Base-by-base conservation (phyloP, 495 filamentous ascomycete species). In the Lasiosphaeris hirsuta region DNA sequence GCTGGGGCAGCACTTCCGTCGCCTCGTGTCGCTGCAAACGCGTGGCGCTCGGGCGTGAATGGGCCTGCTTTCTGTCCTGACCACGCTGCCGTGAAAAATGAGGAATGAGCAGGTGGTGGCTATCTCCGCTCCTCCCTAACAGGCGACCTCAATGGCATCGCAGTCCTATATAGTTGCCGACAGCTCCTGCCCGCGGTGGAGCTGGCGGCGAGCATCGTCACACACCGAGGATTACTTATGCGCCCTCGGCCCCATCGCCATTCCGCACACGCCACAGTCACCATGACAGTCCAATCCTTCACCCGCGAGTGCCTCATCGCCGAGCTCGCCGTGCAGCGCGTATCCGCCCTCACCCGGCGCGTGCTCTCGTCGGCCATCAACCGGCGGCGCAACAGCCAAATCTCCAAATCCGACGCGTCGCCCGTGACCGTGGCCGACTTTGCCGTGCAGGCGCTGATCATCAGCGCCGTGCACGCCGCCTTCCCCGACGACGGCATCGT, bases 371-470 rank as follows among this genome's bases (percentile, higher is more conserved):
- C 59, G 11, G 44, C 52, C 23, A 19, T 46, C 53, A 39, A 34
- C 60, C n/a, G 50, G 15, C 58, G 51, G 19, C 55, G 49, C 18
- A 59, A 59, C 57, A 37, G 40, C 49, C 44, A 59, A 35, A 64
- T 81, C n/a, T 71, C 77, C 62, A 84, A 84, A 54, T 66, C 64
- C 47, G 81, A 84, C 61, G 62, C 63, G 2, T 78, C 76, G 3
- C 81, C 81, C 4, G 81, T 84, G 5, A 84, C 81, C 3, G 75
- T 80, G 17, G 80, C 78, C 62, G 81, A 84, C 59, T 83, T 82
- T 57, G 81, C 75, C 51, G 75, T 78, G 9, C 81, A 84, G 58
- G 78, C 79, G 34, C 72, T 83, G 10, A 77, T 84, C 46, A 81
- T 84, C 60, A 71, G 68, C 41, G 77, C 80, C 10, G 69, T 84